phyloP scores from a whole-genome alignment of 129 eudicot species.

The Tagetes patula region DNA sequence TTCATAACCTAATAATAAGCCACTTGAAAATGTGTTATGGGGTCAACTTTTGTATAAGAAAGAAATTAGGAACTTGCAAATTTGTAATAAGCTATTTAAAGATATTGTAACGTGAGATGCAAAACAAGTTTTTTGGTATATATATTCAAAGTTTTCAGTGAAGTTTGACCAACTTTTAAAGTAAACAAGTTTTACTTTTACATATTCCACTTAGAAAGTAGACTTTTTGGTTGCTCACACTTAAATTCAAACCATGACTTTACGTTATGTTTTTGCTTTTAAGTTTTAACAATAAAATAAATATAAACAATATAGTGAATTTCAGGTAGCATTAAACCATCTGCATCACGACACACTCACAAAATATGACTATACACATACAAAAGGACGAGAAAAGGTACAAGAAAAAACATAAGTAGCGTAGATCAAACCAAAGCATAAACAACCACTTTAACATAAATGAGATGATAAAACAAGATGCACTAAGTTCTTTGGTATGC shows the following conservation, averaged over 20 bases:
- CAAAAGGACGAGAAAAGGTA: neutral
- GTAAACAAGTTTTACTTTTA: neutral
- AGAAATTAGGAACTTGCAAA: too few species aligned
- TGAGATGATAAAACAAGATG: slow-evolving; percentile 3
- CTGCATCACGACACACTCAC: neutral
- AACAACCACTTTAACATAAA: slow-evolving; percentile 11
- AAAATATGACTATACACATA: neutral
- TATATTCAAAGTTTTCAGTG: too few species aligned
- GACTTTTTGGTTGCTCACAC: neutral
- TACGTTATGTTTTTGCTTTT: too few species aligned
- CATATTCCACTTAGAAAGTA: neutral
- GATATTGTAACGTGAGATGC: neutral
- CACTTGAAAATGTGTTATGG: too few species aligned
- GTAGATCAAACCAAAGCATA: neutral
- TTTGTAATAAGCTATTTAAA: too few species aligned
- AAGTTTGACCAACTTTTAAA: neutral
- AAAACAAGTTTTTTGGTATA: neutral
- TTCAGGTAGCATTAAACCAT: neutral
- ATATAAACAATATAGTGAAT: neutral
- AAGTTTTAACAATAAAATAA: too few species aligned
- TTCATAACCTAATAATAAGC: too few species aligned
- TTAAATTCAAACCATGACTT: too few species aligned
- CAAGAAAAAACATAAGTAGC: neutral
- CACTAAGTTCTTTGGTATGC: slow-evolving; percentile 12
- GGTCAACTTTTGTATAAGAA: too few species aligned